Evolutionary conservation across 2,329 filamentous ascomycete genomes (phyloP), one percentile per base, ranked within the genome.

Genomic region (Canariomyces notabilis): DNA sequence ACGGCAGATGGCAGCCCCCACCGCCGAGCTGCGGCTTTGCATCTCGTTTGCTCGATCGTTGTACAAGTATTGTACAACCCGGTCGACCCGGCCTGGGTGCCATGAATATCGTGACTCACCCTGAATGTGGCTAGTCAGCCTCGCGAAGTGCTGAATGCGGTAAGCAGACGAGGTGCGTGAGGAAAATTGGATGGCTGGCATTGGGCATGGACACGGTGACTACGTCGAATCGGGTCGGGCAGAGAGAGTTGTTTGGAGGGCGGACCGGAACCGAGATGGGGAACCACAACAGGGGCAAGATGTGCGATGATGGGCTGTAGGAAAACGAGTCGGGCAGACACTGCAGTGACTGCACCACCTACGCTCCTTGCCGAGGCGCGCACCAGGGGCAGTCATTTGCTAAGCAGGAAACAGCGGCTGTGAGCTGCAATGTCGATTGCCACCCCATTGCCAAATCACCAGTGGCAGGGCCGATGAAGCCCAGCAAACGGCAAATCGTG

Each of bases 361-460:
- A n/a, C n/a, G n/a, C n/a, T n/a, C n/a, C n/a, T n/a, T 12, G 26
- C 26, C 26, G 26, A 29, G 26, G 7, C 4, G 26, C 26, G 26
- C 26, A n/a, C n/a, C n/a, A n/a, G n/a, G n/a, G n/a, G n/a, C 26
- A 40, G 32, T 32, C 18, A 36, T 29, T 47, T 26, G 23, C 44
- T 18, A 34, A 16, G 14, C 11, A 20, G 23, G 26, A 20, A 29
- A 34, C 32, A 33, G 36, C 19, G 22, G 12, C 35, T 29, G 43
- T 40, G 29, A 31, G 37, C 38, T 40, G 41, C 34, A 32, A 23
- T 41, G 20, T 14, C 29, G 38, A 21, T 47, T 50, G 50, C 46
- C 43, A 44, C 48, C n/a, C 52, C 40, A 55, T 57, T 58, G 54
- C 56, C 56, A 57, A 58, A 57, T 57, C 56, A 57, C 41, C 51